These are phyloP conservation scores for Cystobasidium ongulense DNA, from an alignment of 768 basidiomycete genomes.

Conservation along the genomic window DNA sequence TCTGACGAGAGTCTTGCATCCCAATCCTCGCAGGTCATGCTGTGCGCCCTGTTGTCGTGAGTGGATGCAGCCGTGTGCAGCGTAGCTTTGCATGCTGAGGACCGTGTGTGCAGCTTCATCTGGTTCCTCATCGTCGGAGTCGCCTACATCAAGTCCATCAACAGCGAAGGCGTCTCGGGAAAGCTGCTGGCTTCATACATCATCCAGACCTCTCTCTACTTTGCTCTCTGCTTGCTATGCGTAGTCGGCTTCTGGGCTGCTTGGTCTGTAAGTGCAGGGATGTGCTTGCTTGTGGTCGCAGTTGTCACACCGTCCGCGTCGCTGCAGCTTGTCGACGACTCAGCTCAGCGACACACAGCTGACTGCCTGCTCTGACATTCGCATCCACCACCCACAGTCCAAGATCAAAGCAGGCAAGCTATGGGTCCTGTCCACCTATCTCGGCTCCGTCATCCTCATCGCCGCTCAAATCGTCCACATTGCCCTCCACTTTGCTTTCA, in stretches of 20 bases:
- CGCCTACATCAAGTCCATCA: background rate
- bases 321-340: too few relatives aligned
- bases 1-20: background rate
- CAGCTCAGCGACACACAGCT: too few relatives aligned
- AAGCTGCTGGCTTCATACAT: background rate
- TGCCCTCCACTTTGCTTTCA: background rate
- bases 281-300: too few relatives aligned
- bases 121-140: background rate
- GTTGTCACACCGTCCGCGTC: too few relatives aligned
- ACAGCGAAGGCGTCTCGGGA: background rate
- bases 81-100: background rate
- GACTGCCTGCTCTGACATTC: too few relatives aligned
- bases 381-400: background rate
- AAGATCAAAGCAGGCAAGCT: background rate
- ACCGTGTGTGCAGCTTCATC: background rate
- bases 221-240: background rate
- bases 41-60: background rate
- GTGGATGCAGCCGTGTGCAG: background rate
- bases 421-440: background rate
- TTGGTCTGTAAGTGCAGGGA: background rate
- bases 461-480: background rate
- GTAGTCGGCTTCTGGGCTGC: conserved; percentile 1
- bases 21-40: background rate
- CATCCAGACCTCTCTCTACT: background rate
- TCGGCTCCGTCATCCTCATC: background rate